phyloP scores from a whole-genome alignment of 2,329 filamentous ascomycete species.

The Alternaria sp. region DNA sequence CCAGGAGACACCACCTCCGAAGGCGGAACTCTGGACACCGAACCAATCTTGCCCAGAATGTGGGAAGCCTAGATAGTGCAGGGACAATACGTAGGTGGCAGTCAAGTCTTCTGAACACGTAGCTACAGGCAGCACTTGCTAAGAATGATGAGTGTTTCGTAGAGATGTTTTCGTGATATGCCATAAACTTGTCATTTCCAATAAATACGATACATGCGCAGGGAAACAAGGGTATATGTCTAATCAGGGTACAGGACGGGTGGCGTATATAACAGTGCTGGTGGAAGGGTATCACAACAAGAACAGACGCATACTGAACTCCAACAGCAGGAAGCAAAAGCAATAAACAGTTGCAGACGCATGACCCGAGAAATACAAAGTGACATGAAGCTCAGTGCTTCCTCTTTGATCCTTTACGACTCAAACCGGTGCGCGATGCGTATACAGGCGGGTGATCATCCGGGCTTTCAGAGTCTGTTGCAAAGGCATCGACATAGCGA shows the following conservation, averaged over 20 bases:
- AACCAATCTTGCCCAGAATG: neutral
- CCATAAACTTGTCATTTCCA: neutral
- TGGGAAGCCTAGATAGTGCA: neutral
- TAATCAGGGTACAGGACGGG: neutral
- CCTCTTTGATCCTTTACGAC: slow-evolving; percentile 9
- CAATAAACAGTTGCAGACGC: neutral
- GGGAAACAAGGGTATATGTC: neutral
- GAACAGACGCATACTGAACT: neutral
- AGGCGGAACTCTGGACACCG: neutral
- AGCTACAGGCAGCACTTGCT: neutral
- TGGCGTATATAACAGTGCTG: neutral
- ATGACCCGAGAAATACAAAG: neutral
- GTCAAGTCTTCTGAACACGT: neutral
- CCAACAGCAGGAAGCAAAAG: neutral
- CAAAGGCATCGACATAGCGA: slow-evolving; percentile 24
- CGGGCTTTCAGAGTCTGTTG: slow-evolving; percentile 11
- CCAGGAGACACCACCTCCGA: neutral
- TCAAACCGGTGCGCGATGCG: slow-evolving; percentile 4
- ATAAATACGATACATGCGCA: neutral
- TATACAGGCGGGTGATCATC: slow-evolving; percentile 6
- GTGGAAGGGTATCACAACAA: neutral
- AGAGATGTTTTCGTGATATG: neutral
- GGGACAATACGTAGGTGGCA: neutral
- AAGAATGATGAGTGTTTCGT: neutral
- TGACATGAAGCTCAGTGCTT: slow-evolving; percentile 5